Percentiles rank a stretch among this genome's conserved stretches.
Evolutionary conservation across 768 basidiomycete species (phyloP).

Genomic region (Boletus huronensis): DNA sequence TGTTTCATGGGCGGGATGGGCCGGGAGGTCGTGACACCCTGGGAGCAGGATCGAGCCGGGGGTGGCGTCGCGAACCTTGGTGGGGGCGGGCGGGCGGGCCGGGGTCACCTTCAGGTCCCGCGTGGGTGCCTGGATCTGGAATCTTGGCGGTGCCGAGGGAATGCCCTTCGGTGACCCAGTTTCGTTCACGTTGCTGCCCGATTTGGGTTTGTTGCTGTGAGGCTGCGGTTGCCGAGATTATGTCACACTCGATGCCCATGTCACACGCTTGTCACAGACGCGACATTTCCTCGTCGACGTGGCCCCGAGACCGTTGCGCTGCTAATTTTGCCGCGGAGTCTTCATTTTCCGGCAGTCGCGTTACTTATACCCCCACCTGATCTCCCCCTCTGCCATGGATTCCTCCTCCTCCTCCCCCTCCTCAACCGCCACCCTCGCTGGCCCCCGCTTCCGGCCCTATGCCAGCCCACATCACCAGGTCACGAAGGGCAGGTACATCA

Average conservation of each 20-base stretch:
- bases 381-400: constrained; percentile 34
- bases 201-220: constrained; percentile 35
- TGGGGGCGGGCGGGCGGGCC: constrained; percentile 23
- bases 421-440: constrained; percentile 24
- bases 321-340: constrained; percentile 32
- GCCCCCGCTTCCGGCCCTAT: constrained; percentile 58
- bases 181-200: constrained; percentile 33
- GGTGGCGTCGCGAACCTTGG: constrained; percentile 19
- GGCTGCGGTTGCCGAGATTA: constrained; percentile 33
- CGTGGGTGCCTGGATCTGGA: constrained; percentile 34
- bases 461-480: constrained; percentile 77
- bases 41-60: constrained; percentile 17
- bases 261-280: constrained; percentile 28
- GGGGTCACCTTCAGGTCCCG: constrained; percentile 14
- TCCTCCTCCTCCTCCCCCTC: constrained; percentile 40
- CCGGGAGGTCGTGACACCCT: constrained; percentile 6
- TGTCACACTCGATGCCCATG: constrained; percentile 27
- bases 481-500: constrained; percentile 84
- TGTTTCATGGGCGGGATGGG: constrained; percentile 17
- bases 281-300: constrained; percentile 37
- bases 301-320: constrained; percentile 31
- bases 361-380: constrained; percentile 23
- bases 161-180: constrained; percentile 25
- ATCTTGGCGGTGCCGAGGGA: constrained; percentile 48
- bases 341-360: constrained; percentile 21